phyloP scores from a whole-genome alignment of 208 protist genomes.

The Trypanosoma lewisi region DNA sequence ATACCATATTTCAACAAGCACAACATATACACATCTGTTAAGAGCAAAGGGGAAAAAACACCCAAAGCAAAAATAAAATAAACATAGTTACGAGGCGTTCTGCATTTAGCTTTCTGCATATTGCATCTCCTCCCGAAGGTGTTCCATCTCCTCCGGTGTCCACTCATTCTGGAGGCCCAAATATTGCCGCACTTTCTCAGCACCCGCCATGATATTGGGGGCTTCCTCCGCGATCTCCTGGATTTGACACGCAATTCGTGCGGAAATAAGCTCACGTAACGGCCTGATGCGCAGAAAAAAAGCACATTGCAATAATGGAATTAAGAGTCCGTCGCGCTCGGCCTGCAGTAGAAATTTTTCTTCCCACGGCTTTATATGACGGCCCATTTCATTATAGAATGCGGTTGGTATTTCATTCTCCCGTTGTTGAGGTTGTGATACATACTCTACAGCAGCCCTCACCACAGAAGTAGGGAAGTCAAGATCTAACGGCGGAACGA shows the following conservation, averaged over 20 bases:
- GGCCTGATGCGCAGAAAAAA: slow-evolving; percentile 42
- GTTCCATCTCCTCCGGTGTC: slow-evolving; percentile 63
- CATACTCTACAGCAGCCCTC: slow-evolving; percentile 11
- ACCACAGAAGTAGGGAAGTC: slow-evolving; percentile 20
- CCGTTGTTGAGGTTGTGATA: slow-evolving; percentile 23
- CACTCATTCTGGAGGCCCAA: slow-evolving; percentile 74
- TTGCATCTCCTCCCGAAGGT: slow-evolving; percentile 66
- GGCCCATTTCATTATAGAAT: slow-evolving; percentile 29
- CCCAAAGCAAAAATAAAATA: slow-evolving; percentile 4
- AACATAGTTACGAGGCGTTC: slow-evolving; percentile 38
- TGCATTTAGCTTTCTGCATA: slow-evolving; percentile 65
- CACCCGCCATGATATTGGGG: slow-evolving; percentile 70
- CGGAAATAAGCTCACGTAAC: slow-evolving; percentile 46
- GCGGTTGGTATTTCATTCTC: slow-evolving; percentile 45
- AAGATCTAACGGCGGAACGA: slow-evolving; percentile 19
- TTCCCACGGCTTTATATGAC: slow-evolving; percentile 34
- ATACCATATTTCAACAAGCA: no score
- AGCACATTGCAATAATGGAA: slow-evolving; percentile 50
- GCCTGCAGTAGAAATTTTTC: slow-evolving; percentile 39
- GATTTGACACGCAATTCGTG: slow-evolving; percentile 58
- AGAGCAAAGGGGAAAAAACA: background rate
- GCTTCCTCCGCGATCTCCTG: slow-evolving; percentile 51
- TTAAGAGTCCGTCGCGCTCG: slow-evolving; percentile 35
- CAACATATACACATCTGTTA: no score
- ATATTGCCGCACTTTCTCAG: slow-evolving; percentile 50